Evolutionary conservation across 163 green algal genomes (phyloP).

Genomic region (Smithsoniella earleae): DNA sequence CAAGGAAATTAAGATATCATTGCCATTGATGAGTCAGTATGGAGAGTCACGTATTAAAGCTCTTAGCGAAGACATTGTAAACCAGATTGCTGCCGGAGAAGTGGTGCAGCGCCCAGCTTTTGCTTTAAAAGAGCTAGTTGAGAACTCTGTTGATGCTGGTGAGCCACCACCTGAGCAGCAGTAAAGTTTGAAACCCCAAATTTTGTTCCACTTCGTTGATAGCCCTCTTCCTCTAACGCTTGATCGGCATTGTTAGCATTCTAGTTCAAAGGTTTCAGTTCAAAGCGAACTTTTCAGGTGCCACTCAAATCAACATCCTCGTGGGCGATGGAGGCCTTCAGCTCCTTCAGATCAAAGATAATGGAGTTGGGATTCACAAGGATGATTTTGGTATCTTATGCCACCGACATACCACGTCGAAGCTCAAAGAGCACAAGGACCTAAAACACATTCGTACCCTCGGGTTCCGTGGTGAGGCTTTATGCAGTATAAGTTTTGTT

Average conservation of each 20-base stretch:
- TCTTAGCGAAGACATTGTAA: conserved; percentile 48
- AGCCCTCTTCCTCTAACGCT: no score
- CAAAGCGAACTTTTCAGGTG: conserved; percentile 42
- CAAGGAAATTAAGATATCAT: no score
- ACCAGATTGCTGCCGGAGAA: conserved; percentile 89
- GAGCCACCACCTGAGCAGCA: not conserved
- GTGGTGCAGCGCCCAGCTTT: conserved; percentile 82
- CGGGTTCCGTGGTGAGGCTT: conserved; percentile 73
- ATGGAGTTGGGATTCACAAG: conserved; percentile 79
- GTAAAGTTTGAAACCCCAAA: not conserved
- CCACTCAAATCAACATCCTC: conserved; percentile 68
- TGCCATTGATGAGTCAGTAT: no score
- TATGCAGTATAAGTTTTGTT: conserved; percentile 81
- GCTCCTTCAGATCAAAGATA: conserved; percentile 87
- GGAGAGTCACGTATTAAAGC: conserved; percentile 27
- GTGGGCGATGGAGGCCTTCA: conserved; percentile 91
- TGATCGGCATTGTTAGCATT: not conserved
- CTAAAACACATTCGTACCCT: conserved; percentile 71
- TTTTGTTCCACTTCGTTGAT: not conserved
- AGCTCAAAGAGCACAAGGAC: conserved; percentile 82
- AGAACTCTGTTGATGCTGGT: conserved; percentile 92
- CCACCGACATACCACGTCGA: conserved; percentile 90
- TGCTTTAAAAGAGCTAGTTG: conserved; percentile 94
- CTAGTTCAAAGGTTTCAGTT: no score
- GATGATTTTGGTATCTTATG: conserved; percentile 88